Evolutionary conservation across 2,329 filamentous ascomycete species (phyloP), one percentile per base, ranked within the genome.

Genomic region (Trichophyton schoenleinii): DNA sequence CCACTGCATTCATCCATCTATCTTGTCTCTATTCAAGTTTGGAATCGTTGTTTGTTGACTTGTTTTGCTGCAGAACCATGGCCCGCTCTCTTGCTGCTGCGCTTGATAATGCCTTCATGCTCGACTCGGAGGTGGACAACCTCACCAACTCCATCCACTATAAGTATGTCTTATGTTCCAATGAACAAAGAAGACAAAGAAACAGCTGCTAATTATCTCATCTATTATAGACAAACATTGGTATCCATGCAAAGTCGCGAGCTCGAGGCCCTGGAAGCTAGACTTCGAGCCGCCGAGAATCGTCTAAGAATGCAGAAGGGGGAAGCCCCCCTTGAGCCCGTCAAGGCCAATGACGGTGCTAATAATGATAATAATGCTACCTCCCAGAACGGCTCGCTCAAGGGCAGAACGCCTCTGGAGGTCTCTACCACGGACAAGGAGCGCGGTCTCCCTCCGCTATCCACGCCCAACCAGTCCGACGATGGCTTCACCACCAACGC

Each of bases 31-130:
- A 22, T 63, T n/a, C 8, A 48, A 36, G 28, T 8, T 41, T 2
- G 34, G 34, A 60, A 22, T 15, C 46, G 34, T 52, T 31, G 13
- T 13, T 38, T 38, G 34, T 38, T 38, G 34, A 38, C 34, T 13
- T 38, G 34, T 38, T 38, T 28, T 55, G 60, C 63, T 65, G 55
- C 75, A 96, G 91, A 65, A 94, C 89, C 64, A 85, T 96, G 75
- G 91, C 91, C 60, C 87, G 85, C 68, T 89, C 87, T 71, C 96
- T 96, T 77, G 92, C 90, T 63, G 80, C 85, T 52, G 89, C 92
- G 72, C 80, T 96, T 64, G 88, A 92, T 79, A 87, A 90, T 72
- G 87, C 95, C 68, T 96, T 96, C 79, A 87, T 88, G 70, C 86
- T 96, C 70, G 89, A 94, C 68, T 87, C 85, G 74, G 87, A 86